These are phyloP conservation scores for Catenaria anguillulae DNA, from an alignment of 371 early-diverging fungal genomes.

Conservation along the genomic window DNA sequence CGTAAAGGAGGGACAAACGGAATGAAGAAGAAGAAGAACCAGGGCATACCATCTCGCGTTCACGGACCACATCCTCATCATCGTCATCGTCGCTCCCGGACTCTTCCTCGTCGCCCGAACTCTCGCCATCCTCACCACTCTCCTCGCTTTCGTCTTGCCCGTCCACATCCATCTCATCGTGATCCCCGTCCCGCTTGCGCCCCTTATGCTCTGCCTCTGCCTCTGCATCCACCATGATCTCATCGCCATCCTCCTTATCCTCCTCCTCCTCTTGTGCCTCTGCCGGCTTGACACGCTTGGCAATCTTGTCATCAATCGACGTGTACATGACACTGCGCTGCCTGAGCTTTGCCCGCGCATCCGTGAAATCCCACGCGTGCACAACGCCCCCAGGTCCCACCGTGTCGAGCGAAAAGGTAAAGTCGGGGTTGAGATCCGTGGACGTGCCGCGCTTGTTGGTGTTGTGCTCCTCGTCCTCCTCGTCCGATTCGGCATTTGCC, in stretches of 20 bases:
- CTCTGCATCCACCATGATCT: conserved; percentile 1
- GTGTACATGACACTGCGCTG: conserved; percentile 19
- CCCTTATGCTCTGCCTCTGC: not conserved
- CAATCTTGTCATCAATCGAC: conserved; percentile 55
- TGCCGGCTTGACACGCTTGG: no score
- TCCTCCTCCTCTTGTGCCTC: conserved; percentile 3
- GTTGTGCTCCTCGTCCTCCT: not conserved
- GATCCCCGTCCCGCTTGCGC: conserved; percentile 8
- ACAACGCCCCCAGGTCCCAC: conserved; percentile 36
- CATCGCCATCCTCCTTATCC: conserved; percentile 18
- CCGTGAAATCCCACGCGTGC: conserved; percentile 66
- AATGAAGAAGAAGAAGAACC: no score
- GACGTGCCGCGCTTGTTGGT: not conserved
- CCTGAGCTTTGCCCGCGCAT: conserved; percentile 51
- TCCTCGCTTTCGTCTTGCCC: conserved; percentile 22
- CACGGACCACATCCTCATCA: conserved; percentile 4
- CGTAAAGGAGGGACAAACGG: not conserved
- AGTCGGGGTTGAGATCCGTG: conserved; percentile 40
- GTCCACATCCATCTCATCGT: conserved; percentile 19
- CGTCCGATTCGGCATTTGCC: not conserved
- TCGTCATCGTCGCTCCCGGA: conserved; percentile 2
- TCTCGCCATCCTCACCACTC: no score
- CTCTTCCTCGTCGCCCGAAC: conserved; percentile 15
- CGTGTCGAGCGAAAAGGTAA: conserved; percentile 59
- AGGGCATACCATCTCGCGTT: not conserved